phyloP scores from a whole-genome alignment of 805 yeast species.

The Ogataea parapolymorpha region DNA sequence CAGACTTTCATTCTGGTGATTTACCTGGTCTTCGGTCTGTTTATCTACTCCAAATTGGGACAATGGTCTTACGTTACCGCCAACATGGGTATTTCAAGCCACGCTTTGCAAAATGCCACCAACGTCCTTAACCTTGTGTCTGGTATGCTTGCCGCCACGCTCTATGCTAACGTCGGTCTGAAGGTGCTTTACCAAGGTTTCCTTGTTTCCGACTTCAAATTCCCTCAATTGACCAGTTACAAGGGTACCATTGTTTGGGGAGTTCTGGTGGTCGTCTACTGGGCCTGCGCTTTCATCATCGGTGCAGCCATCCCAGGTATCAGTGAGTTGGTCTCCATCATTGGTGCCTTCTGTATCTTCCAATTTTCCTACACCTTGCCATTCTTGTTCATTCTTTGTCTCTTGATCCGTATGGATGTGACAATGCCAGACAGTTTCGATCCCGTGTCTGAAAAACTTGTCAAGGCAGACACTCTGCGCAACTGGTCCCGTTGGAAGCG shows the following conservation, averaged over 20 bases:
- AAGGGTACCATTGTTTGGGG: conserved; percentile 38
- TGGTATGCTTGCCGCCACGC: conserved; percentile 44
- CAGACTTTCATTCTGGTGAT: conserved; percentile 39
- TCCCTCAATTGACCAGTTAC: conserved; percentile 33
- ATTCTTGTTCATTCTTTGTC: conserved; percentile 18
- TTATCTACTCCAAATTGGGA: conserved; percentile 44
- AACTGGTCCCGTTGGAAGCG: conserved; percentile 11
- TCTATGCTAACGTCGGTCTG: conserved; percentile 46
- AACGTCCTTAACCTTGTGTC: conserved; percentile 39
- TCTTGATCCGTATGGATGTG: conserved; percentile 12
- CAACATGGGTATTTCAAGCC: conserved; percentile 39
- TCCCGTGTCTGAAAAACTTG: conserved; percentile 6
- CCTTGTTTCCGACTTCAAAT: conserved; percentile 31
- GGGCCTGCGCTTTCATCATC: conserved; percentile 42
- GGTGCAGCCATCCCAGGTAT: conserved; percentile 45
- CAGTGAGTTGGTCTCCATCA: conserved; percentile 35
- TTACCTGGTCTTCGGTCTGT: conserved; percentile 41
- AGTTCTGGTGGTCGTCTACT: conserved; percentile 36
- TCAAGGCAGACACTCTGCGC: conserved; percentile 5
- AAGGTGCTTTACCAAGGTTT: conserved; percentile 41
- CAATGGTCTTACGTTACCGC: conserved; percentile 43
- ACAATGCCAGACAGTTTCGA: conserved; percentile 8
- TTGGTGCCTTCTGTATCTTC: conserved; percentile 43
- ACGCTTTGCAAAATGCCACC: conserved; percentile 40
- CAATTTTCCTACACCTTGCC: conserved; percentile 48